Evolutionary conservation across 1,284 basidiomycete species (phyloP).

Genomic region (Thecaphora thlaspeos): DNA sequence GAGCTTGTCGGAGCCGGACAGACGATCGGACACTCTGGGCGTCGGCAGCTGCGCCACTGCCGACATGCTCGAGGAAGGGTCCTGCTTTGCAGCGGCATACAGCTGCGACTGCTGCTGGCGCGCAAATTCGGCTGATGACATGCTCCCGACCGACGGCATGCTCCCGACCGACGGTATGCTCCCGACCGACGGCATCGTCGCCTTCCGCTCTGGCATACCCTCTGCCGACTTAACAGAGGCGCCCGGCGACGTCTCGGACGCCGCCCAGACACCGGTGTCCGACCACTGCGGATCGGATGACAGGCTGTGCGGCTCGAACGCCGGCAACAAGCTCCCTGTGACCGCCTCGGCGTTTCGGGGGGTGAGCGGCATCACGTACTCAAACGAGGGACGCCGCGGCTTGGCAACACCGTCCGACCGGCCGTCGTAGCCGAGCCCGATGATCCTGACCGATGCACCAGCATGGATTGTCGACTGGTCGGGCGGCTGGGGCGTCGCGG

Average conservation of each 20-base stretch:
- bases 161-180: not conserved
- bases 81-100: not conserved
- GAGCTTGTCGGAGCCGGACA: no score
- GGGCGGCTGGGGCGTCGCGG: slow-evolving; percentile 43
- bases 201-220: not conserved
- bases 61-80: not conserved
- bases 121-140: not conserved
- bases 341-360: not conserved
- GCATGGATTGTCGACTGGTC: slow-evolving; percentile 29
- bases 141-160: not conserved
- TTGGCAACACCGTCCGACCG: not conserved
- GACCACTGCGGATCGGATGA: not conserved
- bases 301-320: slow-evolving; percentile 19
- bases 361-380: slow-evolving; percentile 13
- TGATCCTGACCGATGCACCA: slow-evolving; percentile 10
- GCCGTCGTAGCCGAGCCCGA: not conserved
- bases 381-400: slow-evolving; percentile 19
- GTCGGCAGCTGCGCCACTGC: not conserved
- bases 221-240: not conserved
- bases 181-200: not conserved
- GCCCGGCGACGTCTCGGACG: not conserved
- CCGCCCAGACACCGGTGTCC: not conserved
- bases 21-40: no score
- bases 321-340: slow-evolving; percentile 1
- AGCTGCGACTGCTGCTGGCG: not conserved